phyloP scores from a whole-genome alignment of 176 grass and related monocot species.

The Ensete ventricosum region DNA sequence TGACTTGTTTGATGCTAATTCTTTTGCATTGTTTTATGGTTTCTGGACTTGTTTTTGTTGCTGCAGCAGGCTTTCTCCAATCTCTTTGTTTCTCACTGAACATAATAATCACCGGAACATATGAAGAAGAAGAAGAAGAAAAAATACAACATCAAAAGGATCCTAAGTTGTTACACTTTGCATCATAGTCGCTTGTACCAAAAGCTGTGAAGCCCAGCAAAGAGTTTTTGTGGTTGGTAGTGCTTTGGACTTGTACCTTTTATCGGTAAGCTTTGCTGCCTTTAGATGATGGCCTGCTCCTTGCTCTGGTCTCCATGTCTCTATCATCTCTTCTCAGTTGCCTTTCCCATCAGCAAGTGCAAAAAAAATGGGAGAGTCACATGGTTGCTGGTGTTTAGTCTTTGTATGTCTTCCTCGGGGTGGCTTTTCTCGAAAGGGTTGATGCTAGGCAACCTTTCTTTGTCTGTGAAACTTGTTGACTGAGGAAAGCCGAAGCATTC shows the following conservation, averaged over 20 bases:
- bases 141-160: not conserved
- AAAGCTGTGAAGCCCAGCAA: conserved; percentile 10
- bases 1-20: too few relatives aligned
- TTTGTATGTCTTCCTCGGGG: not conserved
- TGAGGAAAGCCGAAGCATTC: not conserved
- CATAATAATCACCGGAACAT: too few relatives aligned
- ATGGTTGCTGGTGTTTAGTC: not conserved
- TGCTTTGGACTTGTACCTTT: conserved; percentile 3
- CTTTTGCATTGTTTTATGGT: too few relatives aligned
- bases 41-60: too few relatives aligned
- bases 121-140: too few relatives aligned
- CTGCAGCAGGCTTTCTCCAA: too few relatives aligned
- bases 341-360: too few relatives aligned
- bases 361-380: not conserved
- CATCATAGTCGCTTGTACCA: conserved; percentile 7
- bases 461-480: conserved; percentile 4
- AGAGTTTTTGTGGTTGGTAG: conserved; percentile 14
- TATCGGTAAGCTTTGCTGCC: not conserved
- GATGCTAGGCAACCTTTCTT: not conserved
- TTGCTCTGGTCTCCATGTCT: too few relatives aligned
- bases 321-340: not conserved
- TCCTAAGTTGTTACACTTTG: not conserved
- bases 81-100: too few relatives aligned
- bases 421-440: not conserved
- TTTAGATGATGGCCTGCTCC: too few relatives aligned